phyloP scores from a whole-genome alignment of 1,284 basidiomycete genomes.

The Moniliophthora roreri region DNA sequence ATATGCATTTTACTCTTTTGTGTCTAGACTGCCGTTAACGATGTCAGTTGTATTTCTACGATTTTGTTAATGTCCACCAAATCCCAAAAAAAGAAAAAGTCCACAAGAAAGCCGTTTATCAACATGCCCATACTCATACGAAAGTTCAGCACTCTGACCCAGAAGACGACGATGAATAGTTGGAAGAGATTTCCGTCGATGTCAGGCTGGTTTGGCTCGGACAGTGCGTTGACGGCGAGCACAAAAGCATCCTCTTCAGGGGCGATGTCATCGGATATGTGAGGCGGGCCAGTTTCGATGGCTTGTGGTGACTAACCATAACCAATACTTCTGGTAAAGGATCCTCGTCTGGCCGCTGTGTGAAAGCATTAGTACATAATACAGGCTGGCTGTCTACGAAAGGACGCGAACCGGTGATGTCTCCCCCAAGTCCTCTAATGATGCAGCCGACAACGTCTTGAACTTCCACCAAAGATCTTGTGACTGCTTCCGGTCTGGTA shows the following conservation, averaged over 20 bases:
- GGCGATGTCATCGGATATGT: too few species aligned
- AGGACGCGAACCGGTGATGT: neutral
- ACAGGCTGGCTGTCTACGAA: too few species aligned
- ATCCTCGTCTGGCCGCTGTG: neutral
- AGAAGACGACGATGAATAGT: conserved; percentile 11
- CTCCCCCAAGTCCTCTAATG: neutral
- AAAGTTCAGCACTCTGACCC: conserved; percentile 7
- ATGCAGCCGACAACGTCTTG: conserved; percentile 17
- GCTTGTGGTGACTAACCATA: neutral
- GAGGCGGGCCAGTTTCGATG: too few species aligned
- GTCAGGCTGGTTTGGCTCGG: neutral
- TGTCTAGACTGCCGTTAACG: neutral
- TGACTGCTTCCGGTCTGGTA: conserved; percentile 26
- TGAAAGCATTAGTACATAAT: neutral
- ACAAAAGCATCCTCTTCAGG: neutral
- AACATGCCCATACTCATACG: too few species aligned
- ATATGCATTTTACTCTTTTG: neutral
- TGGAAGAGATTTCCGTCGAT: conserved; percentile 4
- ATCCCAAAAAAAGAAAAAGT: neutral
- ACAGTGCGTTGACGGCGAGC: neutral
- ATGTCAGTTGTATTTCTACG: too few species aligned
- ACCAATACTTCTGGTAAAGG: neutral
- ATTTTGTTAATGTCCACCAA: neutral
- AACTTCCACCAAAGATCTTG: conserved; percentile 37
- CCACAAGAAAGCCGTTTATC: too few species aligned